These are phyloP conservation scores for Hydnomerulius pinastri DNA, from an alignment of 768 basidiomycete genomes.

Conservation along the genomic window DNA sequence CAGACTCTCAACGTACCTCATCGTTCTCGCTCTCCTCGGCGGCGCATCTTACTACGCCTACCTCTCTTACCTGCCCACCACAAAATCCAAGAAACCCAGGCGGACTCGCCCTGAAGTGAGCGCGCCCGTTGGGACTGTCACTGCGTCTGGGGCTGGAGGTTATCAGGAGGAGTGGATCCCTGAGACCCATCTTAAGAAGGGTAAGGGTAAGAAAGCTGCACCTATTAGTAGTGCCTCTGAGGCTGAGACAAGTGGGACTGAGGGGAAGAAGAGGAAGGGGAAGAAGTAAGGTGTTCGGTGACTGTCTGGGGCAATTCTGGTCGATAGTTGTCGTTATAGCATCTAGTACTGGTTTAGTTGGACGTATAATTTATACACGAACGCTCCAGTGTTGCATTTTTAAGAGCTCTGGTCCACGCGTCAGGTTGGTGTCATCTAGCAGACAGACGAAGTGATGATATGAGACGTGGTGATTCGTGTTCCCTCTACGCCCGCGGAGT, in stretches of 20 bases:
- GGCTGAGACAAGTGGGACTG: conserved; percentile 62
- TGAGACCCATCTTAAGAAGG: conserved; percentile 80
- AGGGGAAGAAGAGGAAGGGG: conserved; percentile 47
- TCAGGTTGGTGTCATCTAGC: too few species aligned
- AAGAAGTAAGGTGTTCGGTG: conserved; percentile 45
- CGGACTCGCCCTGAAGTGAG: conserved; percentile 49
- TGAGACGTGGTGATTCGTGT: too few species aligned
- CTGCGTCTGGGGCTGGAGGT: conserved; percentile 65
- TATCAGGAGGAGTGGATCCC: conserved; percentile 94
- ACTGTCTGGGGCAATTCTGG: neutral
- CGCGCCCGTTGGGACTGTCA: conserved; percentile 56
- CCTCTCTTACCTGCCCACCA: conserved; percentile 60
- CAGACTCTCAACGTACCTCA: conserved; percentile 69
- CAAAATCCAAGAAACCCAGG: conserved; percentile 53
- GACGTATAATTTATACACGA: conserved; percentile 11
- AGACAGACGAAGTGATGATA: neutral
- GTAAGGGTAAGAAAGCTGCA: conserved; percentile 50
- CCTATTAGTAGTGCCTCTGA: conserved; percentile 64
- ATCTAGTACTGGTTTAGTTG: neutral
- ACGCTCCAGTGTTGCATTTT: neutral
- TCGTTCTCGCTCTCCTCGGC: conserved; percentile 63
- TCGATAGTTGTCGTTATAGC: neutral
- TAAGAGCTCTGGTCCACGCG: neutral
- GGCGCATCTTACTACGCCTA: conserved; percentile 67
- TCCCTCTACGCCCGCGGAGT: too few species aligned